Percentiles rank a stretch among this genome's conserved stretches.
phyloP scores from a whole-genome alignment of 2,329 filamentous ascomycete species.

The Sporothrix protearum region DNA sequence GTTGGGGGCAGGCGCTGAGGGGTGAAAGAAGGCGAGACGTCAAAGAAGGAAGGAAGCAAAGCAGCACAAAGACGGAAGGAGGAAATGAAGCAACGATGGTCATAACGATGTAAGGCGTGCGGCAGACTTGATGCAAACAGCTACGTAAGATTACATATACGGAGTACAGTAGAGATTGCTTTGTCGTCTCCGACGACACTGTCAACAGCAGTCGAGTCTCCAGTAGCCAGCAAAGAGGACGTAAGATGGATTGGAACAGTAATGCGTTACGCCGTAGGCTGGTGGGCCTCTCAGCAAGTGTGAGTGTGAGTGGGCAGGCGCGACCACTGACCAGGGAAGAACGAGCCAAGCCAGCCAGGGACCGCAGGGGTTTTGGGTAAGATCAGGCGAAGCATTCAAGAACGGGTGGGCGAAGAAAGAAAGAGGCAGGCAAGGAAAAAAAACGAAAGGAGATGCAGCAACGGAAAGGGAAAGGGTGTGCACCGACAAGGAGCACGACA shows the following conservation, averaged over 20 bases:
- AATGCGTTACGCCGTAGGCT: too few species aligned
- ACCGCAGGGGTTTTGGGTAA: neutral
- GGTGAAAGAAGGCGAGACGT: neutral
- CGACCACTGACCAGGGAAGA: neutral
- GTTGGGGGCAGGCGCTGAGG: neutral
- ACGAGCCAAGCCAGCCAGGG: neutral
- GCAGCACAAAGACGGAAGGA: neutral
- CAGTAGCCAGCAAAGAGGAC: neutral
- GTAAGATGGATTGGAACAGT: neutral
- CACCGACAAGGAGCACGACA: slow-evolving; percentile 12
- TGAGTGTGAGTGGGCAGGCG: slow-evolving; percentile 13
- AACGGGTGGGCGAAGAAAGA: neutral
- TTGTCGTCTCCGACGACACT: neutral
- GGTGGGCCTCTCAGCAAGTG: neutral
- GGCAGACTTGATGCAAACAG: neutral
- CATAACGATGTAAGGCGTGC: neutral
- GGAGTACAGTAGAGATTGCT: neutral
- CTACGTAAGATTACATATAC: too few species aligned
- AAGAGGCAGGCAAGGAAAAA: neutral
- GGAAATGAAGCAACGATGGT: too few species aligned
- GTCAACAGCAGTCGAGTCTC: neutral
- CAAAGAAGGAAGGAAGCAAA: neutral
- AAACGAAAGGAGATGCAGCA: neutral
- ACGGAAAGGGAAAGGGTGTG: slow-evolving; percentile 14
- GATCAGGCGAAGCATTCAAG: neutral